A percentile compares a stretch with the other conserved stretches of the same genome.
These are phyloP conservation scores for Tolypocladium capitatum DNA, from an alignment of 2,329 filamentous ascomycete species.

Conservation along the genomic window DNA sequence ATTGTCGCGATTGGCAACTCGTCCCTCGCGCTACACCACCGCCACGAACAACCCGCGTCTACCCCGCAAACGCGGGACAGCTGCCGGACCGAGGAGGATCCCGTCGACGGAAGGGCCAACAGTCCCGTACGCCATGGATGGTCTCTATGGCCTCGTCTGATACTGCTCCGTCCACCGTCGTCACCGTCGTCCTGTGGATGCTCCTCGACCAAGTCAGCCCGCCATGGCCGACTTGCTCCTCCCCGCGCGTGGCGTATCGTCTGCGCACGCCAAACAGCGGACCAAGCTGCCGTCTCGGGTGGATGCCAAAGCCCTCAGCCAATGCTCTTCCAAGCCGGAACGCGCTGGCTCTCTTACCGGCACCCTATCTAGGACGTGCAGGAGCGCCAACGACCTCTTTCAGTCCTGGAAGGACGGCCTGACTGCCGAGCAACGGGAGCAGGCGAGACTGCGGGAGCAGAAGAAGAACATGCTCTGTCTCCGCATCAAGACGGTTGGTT, in stretches of 20 bases:
- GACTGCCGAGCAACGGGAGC: slow-evolving; percentile 34
- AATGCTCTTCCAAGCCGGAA: not conserved
- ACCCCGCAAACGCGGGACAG: not conserved
- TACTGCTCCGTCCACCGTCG: not conserved
- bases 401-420: slow-evolving; percentile 40
- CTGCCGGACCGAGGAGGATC: not conserved
- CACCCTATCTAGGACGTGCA: slow-evolving; percentile 19
- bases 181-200: no score
- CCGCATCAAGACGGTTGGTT: slow-evolving; percentile 41
- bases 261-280: slow-evolving; percentile 9
- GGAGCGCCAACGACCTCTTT: slow-evolving; percentile 26
- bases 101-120: not conserved
- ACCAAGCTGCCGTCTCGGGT: slow-evolving; percentile 6
- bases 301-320: slow-evolving; percentile 6
- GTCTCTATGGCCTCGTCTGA: not conserved
- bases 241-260: slow-evolving; percentile 9
- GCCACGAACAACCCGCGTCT: not conserved
- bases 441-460: slow-evolving; percentile 35
- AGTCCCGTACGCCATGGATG: not conserved
- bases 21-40: not conserved
- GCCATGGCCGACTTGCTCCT: slow-evolving; percentile 16
- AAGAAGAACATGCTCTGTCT: slow-evolving; percentile 49
- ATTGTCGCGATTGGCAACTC: no score
- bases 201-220: not conserved
- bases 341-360: slow-evolving; percentile 7